Percentiles rank a stretch among this genome's conserved stretches.
These are phyloP conservation scores for Candida cerambycidarum DNA, from an alignment of 805 yeast species.

Conservation along the genomic window DNA sequence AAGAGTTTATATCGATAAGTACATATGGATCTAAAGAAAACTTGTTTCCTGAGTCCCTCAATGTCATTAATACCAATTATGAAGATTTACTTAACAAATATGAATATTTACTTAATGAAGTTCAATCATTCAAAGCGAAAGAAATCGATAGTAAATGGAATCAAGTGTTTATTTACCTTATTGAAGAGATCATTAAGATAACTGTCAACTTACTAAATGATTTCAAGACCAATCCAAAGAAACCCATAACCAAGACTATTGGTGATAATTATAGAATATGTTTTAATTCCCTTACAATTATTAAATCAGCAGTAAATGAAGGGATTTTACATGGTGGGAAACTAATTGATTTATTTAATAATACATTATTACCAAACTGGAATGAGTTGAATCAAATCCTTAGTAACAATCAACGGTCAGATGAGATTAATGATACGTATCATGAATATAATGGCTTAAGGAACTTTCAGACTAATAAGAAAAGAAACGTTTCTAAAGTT, in stretches of 20 bases:
- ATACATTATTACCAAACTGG: conserved; percentile 28
- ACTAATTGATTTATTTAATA: conserved; percentile 23
- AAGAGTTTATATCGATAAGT: conserved; percentile 34
- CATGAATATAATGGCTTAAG: conserved; percentile 12
- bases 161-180: conserved; percentile 48
- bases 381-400: conserved; percentile 18
- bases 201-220: conserved; percentile 11
- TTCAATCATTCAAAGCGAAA: conserved; percentile 43
- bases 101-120: conserved; percentile 39
- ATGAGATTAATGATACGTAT: conserved; percentile 5
- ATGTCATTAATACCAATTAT: conserved; percentile 37
- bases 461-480: conserved; percentile 17
- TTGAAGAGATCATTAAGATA: conserved; percentile 35
- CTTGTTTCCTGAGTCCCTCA: conserved; percentile 28
- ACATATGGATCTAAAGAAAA: not conserved
- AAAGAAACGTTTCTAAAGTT: conserved; percentile 1
- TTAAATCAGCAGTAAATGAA: conserved; percentile 36
- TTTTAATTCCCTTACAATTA: conserved; percentile 36
- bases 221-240: conserved; percentile 10
- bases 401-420: not conserved
- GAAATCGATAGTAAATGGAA: conserved; percentile 58
- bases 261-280: conserved; percentile 36
- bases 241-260: conserved; percentile 26
- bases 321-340: conserved; percentile 35
- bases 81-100: conserved; percentile 40